Conservation (phyloP, 129 eudicot genomes). For the Erigeron canadensis region DNA sequence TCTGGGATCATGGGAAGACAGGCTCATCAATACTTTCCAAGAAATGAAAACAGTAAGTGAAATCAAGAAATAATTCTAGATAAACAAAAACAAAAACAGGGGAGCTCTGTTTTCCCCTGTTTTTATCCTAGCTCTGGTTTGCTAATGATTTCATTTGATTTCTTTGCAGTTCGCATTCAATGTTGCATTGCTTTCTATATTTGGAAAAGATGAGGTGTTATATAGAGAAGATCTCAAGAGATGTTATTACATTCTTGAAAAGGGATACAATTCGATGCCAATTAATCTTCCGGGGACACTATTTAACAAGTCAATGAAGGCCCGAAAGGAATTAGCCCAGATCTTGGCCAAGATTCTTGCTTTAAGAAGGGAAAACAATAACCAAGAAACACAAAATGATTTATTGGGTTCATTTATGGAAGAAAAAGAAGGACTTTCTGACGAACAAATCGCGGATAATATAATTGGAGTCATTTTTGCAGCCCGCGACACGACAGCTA, state of each 20-base stretch:
- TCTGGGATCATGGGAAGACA: constrained; percentile 52
- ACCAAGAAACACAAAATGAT: constrained; percentile 46
- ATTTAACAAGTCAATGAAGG: constrained; percentile 92
- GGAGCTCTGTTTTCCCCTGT: constrained; percentile 8
- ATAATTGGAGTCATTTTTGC: constrained; percentile 94
- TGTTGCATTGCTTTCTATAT: constrained; percentile 86
- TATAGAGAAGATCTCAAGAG: constrained; percentile 91
- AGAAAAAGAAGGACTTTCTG: constrained; percentile 78
- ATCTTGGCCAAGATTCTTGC: constrained; percentile 79
- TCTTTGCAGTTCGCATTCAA: constrained; percentile 82
- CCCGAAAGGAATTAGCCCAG: constrained; percentile 74
- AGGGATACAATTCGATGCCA: constrained; percentile 97
- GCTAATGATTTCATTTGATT: constrained; percentile 1
- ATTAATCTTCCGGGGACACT: constrained; percentile 88
- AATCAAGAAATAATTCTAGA: neutral
- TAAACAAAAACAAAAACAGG: neutral
- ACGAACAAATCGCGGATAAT: constrained; percentile 95
- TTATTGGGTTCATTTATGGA: constrained; percentile 85
- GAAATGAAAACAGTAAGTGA: constrained; percentile 86
- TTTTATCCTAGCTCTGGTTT: constrained; percentile 10
- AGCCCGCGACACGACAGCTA: constrained; percentile 94
- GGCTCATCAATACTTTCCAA: constrained; percentile 70
- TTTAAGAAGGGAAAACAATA: constrained; percentile 46
- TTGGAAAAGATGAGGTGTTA: constrained; percentile 79
- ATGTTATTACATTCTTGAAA: constrained; percentile 89